Percentiles rank a stretch among this genome's conserved stretches.
phyloP scores from a whole-genome alignment of 208 protist genomes.

The Trypanosoma mega region DNA sequence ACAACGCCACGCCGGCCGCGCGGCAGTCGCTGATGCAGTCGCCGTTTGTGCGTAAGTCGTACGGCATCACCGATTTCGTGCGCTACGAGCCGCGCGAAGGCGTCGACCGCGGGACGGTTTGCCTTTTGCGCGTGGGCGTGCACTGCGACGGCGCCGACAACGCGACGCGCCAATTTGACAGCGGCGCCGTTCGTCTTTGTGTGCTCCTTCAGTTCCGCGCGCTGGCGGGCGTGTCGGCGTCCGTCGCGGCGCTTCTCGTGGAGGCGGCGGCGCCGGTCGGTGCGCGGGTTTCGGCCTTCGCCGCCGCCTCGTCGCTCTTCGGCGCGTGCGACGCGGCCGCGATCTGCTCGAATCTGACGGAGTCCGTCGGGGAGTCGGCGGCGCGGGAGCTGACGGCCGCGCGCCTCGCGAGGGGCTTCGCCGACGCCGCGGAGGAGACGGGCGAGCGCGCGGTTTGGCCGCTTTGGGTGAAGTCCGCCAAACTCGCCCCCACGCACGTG shows the following conservation, averaged over 20 bases:
- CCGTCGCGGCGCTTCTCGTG: slow-evolving; percentile 52
- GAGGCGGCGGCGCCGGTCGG: slow-evolving; percentile 35
- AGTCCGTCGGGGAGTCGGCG: slow-evolving; percentile 36
- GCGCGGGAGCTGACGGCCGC: slow-evolving; percentile 47
- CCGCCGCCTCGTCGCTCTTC: slow-evolving; percentile 38
- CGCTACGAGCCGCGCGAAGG: slow-evolving; percentile 56
- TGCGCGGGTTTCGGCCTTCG: slow-evolving; percentile 40
- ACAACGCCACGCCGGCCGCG: slow-evolving; percentile 44
- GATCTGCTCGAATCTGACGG: slow-evolving; percentile 64
- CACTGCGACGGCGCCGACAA: slow-evolving; percentile 53
- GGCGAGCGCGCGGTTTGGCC: slow-evolving; percentile 54
- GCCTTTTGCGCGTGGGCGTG: slow-evolving; percentile 58
- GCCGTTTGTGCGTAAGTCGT: slow-evolving; percentile 52
- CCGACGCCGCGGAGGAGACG: slow-evolving; percentile 67
- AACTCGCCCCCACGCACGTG: slow-evolving; percentile 43
- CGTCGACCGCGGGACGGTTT: slow-evolving; percentile 37
- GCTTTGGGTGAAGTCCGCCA: slow-evolving; percentile 70
- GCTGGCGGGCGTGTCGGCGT: slow-evolving; percentile 35
- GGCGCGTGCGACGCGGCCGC: slow-evolving; percentile 41
- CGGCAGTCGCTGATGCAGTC: slow-evolving; percentile 62
- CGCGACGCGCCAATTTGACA: slow-evolving; percentile 44
- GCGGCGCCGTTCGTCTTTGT: slow-evolving; percentile 49
- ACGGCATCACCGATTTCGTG: slow-evolving; percentile 62
- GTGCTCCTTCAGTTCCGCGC: slow-evolving; percentile 35
- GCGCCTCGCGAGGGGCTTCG: slow-evolving; percentile 50